phyloP scores from a whole-genome alignment of 179 eudicot species.

The Silene coronaria region DNA sequence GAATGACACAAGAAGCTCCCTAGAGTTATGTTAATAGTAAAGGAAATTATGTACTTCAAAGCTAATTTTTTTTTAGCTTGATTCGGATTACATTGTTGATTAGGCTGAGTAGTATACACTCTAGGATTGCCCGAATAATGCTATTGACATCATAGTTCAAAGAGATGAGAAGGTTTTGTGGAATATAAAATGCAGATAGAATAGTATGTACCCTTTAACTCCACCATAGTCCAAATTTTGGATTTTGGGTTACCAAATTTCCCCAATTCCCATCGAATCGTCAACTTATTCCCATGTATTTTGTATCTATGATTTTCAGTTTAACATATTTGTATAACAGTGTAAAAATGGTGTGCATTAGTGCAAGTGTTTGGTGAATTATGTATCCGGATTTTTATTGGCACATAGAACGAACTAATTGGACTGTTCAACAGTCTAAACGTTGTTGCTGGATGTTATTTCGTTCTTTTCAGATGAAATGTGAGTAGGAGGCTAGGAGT shows the following conservation, averaged over 20 bases:
- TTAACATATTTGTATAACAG: neutral
- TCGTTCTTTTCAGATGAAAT: neutral
- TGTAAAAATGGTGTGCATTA: neutral
- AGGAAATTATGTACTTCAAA: too few relatives aligned
- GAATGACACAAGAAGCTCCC: too few relatives aligned
- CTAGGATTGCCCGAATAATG: too few relatives aligned
- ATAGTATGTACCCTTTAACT: neutral
- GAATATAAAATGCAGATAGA: too few relatives aligned
- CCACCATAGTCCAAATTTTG: neutral
- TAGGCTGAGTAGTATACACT: too few relatives aligned
- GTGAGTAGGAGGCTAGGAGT: neutral
- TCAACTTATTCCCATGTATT: neutral
- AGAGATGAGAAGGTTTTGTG: too few relatives aligned
- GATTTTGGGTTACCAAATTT: neutral
- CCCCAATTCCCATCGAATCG: neutral
- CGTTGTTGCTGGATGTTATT: neutral
- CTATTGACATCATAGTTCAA: too few relatives aligned
- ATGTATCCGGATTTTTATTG: neutral
- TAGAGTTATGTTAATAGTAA: too few relatives aligned
- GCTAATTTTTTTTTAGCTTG: too few relatives aligned
- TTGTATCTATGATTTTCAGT: neutral
- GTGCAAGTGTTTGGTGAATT: neutral
- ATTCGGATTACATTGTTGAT: too few relatives aligned
- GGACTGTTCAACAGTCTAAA: neutral
- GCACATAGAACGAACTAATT: neutral